Conservation (phyloP, 225 moss, liverwort and hornwort species). For the Sphagnum contortum region DNA sequence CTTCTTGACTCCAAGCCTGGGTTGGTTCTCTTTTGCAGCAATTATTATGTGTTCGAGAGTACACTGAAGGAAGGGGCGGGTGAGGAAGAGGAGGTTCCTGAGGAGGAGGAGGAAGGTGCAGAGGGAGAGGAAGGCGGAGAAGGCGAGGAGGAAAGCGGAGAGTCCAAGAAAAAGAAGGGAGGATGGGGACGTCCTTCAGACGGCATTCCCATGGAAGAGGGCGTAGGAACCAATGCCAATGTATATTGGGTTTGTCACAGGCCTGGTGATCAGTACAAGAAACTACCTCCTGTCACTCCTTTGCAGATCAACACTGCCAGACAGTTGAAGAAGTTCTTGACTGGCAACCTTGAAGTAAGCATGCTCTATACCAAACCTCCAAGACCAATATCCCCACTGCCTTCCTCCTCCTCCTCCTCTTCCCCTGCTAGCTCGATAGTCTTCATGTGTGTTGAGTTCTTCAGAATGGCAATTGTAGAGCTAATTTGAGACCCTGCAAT, state of each 20-base stretch:
- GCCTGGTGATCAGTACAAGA: slow-evolving; percentile 48
- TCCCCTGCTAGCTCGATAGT: too few relatives aligned
- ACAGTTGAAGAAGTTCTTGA: slow-evolving; percentile 73
- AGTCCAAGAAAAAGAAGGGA: slow-evolving; percentile 27
- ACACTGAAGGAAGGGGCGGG: slow-evolving; percentile 31
- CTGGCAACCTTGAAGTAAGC: slow-evolving; percentile 61
- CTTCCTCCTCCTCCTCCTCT: too few relatives aligned
- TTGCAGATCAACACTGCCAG: slow-evolving; percentile 59
- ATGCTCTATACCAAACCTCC: too few relatives aligned
- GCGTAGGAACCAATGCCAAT: slow-evolving; percentile 59
- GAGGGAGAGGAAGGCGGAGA: slow-evolving; percentile 14
- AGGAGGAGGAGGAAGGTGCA: slow-evolving; percentile 19
- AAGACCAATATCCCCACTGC: too few relatives aligned
- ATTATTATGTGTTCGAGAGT: slow-evolving; percentile 91
- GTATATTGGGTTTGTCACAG: slow-evolving; percentile 79
- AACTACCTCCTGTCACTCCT: slow-evolving; percentile 62
- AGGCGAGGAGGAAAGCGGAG: slow-evolving; percentile 14
- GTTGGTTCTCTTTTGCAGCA: slow-evolving; percentile 14
- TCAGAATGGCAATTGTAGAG: too few relatives aligned
- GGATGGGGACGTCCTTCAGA: slow-evolving; percentile 50
- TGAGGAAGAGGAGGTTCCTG: slow-evolving; percentile 14
- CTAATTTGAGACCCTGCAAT: too few relatives aligned
- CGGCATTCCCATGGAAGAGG: slow-evolving; percentile 62
- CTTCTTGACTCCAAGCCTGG: too few relatives aligned
- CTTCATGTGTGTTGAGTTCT: too few relatives aligned